phyloP scores from a whole-genome alignment of 2,329 filamentous ascomycete genomes.

The Ramularia collo-cygni region DNA sequence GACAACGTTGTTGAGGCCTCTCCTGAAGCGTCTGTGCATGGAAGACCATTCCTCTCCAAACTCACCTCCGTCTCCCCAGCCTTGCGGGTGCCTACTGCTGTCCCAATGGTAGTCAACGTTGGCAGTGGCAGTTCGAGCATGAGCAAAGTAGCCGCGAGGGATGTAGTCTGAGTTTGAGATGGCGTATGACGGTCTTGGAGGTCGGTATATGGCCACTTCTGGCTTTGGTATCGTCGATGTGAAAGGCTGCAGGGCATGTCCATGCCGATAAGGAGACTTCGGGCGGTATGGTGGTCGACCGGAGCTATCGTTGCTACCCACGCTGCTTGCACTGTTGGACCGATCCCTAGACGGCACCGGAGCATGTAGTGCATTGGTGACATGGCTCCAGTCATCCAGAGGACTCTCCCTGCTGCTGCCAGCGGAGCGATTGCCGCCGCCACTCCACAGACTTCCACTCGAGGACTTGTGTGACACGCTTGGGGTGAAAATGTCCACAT shows the following conservation, averaged over 20 bases:
- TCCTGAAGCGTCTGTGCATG: slow-evolving; percentile 87
- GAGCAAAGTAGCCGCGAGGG: slow-evolving; percentile 78
- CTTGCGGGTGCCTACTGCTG: slow-evolving; percentile 68
- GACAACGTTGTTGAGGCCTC: slow-evolving; percentile 69
- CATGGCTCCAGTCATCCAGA: slow-evolving; percentile 25
- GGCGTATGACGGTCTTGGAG: slow-evolving; percentile 76
- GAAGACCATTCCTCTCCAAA: slow-evolving; percentile 91
- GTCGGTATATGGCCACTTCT: slow-evolving; percentile 51
- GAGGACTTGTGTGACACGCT: slow-evolving; percentile 32
- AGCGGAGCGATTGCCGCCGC: slow-evolving; percentile 28
- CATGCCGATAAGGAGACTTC: slow-evolving; percentile 23
- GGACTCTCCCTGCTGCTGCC: slow-evolving; percentile 19
- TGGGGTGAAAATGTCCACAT: slow-evolving; percentile 41
- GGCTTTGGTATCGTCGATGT: slow-evolving; percentile 25
- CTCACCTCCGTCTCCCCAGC: slow-evolving; percentile 82
- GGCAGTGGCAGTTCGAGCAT: slow-evolving; percentile 80
- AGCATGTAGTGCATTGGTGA: slow-evolving; percentile 25
- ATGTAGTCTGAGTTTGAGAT: slow-evolving; percentile 74
- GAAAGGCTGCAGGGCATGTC: slow-evolving; percentile 19
- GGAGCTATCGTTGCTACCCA: slow-evolving; percentile 27
- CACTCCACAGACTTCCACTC: slow-evolving; percentile 39
- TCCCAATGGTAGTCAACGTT: slow-evolving; percentile 95
- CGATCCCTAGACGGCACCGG: slow-evolving; percentile 39
- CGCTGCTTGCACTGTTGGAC: slow-evolving; percentile 40
- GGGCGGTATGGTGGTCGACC: slow-evolving; percentile 23